Evolutionary conservation across 2,329 filamentous ascomycete genomes (phyloP).

Genomic region (Aspergillus ustus): DNA sequence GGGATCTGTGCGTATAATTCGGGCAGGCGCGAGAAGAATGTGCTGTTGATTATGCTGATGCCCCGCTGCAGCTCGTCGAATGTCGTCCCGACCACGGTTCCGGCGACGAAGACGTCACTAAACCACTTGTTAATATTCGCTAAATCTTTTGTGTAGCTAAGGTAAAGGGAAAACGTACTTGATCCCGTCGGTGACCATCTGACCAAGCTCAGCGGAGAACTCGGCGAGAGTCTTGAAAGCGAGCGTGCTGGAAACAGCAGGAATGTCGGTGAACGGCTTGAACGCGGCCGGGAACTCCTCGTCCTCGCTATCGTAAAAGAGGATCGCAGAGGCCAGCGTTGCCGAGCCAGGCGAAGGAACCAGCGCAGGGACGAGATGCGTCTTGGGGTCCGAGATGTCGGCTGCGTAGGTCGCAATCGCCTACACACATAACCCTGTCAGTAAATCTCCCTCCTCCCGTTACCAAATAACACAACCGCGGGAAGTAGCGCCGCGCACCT

Average conservation of each 20-base stretch:
- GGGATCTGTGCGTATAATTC: slow-evolving; percentile 41
- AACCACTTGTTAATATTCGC: not conserved
- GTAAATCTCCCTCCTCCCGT: no score
- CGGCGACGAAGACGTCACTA: slow-evolving; percentile 43
- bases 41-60: slow-evolving; percentile 45
- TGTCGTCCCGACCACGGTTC: slow-evolving; percentile 36
- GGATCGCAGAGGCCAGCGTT: slow-evolving; percentile 39
- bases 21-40: slow-evolving; percentile 46
- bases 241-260: slow-evolving; percentile 37
- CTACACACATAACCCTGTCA: slow-evolving; percentile 20
- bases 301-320: slow-evolving; percentile 44
- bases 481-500: slow-evolving; percentile 17
- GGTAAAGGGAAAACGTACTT: slow-evolving; percentile 29
- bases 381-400: slow-evolving; percentile 36
- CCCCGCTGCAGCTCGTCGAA: slow-evolving; percentile 41
- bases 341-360: slow-evolving; percentile 28
- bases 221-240: slow-evolving; percentile 43
- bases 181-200: slow-evolving; percentile 39
- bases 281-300: slow-evolving; percentile 38
- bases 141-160: not conserved
- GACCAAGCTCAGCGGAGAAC: slow-evolving; percentile 38
- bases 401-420: slow-evolving; percentile 33
- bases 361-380: slow-evolving; percentile 36
- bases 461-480: no score
- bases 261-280: slow-evolving; percentile 43